Conservation (phyloP, 140 eudicot genomes). For the Stevia rebaudiana region DNA sequence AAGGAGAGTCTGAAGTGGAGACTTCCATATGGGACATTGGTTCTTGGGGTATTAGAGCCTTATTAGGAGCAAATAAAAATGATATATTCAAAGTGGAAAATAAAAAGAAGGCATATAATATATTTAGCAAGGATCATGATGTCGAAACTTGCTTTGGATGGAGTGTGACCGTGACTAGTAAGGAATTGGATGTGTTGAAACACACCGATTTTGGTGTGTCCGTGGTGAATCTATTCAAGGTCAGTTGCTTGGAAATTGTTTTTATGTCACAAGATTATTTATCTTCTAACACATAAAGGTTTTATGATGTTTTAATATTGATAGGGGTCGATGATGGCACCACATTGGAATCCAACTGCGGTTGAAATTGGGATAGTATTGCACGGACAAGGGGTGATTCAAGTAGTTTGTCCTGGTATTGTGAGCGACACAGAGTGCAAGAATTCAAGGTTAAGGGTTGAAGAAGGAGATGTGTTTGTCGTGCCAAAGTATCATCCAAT, state of each 20-base stretch:
- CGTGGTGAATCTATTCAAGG: conserved; percentile 67
- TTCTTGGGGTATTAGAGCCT: conserved; percentile 24
- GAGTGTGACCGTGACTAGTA: conserved; percentile 50
- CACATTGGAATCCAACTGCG: conserved; percentile 66
- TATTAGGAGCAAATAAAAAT: conserved; percentile 27
- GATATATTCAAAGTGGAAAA: conserved; percentile 25
- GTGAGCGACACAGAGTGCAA: conserved; percentile 32
- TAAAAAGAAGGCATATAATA: conserved; percentile 33
- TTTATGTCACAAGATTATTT: not conserved
- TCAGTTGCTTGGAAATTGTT: conserved; percentile 24
- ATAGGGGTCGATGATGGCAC: conserved; percentile 61
- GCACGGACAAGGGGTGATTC: conserved; percentile 65
- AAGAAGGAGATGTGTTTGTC: conserved; percentile 79
- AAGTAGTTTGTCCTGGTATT: conserved; percentile 51
- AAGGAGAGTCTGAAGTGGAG: conserved; percentile 18
- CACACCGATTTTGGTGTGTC: conserved; percentile 45
- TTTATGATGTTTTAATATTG: conserved; percentile 9
- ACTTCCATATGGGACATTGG: conserved; percentile 38
- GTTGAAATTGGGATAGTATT: conserved; percentile 55
- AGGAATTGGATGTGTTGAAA: conserved; percentile 34
- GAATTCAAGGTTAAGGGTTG: conserved; percentile 43
- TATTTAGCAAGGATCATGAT: conserved; percentile 40
- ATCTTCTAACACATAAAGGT: not conserved
- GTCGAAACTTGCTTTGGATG: conserved; percentile 62
- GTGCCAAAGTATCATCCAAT: conserved; percentile 66